Base-by-base conservation (phyloP, 2,329 filamentous ascomycete genomes). In the Periconia sp. region DNA sequence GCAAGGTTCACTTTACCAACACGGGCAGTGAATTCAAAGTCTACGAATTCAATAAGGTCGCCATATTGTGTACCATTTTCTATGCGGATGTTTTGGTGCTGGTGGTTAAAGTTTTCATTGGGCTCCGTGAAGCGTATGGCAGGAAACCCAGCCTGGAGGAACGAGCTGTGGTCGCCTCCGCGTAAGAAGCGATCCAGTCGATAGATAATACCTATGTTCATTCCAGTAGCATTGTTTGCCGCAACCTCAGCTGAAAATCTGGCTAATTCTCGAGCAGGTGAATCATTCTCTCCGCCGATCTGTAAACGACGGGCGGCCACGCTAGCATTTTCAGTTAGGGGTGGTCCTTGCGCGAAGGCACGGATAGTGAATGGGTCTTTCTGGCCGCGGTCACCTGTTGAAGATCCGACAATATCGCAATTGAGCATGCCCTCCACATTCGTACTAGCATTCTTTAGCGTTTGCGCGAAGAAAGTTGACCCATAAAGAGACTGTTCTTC, bases 351-450 rank as follows among this genome's bases (percentile, higher is more conserved):
- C 43, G 68, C 77, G 62, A 83, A 83, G 11, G 79, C 67, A n/a
- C 80, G 78, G 48, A 83, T 72, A 5, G 77, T 79, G 55, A 74
- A 72, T 12, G 73, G 78, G 52, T 79, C 73, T 40, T 67, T 65
- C 31, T 71, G 66, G 15, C 74, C 76, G 13, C 72, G 70, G 40
- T 76, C 73, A 7, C 73, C 76, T 1, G 65, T 73, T 2, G 74
- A 70, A 4, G 73, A 78, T 24, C 81, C 81, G 5, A 83, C 75
- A 42, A 82, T 81, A 61, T 83, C 80, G 65, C 79, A 78, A 50
- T 77, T 83, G 40, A 80, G 73, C 72, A 82, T 81, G 11, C 74
- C 80, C 61, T 81, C 78, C 3, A 83, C 78, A 54, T 82, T 77
- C 7, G 74, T 73, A 33, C 69, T 76, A 5, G 73, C 66, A 52